These are phyloP conservation scores for Candida easanensis DNA, from an alignment of 805 yeast genomes.

Conservation along the genomic window DNA sequence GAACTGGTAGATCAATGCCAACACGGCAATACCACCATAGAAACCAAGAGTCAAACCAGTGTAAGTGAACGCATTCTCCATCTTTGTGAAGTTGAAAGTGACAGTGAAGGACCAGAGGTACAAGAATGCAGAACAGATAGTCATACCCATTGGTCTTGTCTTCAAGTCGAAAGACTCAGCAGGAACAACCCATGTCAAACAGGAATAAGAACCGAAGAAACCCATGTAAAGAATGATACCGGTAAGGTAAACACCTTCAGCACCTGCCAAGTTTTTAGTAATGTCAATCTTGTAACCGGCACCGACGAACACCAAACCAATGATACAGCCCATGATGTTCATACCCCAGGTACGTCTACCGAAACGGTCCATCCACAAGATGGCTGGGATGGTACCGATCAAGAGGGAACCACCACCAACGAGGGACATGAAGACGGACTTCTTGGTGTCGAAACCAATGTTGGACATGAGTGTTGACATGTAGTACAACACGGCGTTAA, in stretches of 20 bases:
- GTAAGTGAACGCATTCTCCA: slow-evolving; percentile 55
- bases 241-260: slow-evolving; percentile 58
- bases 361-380: slow-evolving; percentile 52
- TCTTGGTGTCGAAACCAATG: slow-evolving; percentile 51
- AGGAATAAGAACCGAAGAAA: slow-evolving; percentile 65
- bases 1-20: slow-evolving; percentile 52
- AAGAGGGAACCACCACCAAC: slow-evolving; percentile 66
- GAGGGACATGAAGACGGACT: slow-evolving; percentile 62
- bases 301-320: slow-evolving; percentile 61
- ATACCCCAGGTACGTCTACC: slow-evolving; percentile 61
- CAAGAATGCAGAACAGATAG: slow-evolving; percentile 51
- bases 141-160: slow-evolving; percentile 64
- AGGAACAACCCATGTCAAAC: slow-evolving; percentile 68
- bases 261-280: slow-evolving; percentile 40
- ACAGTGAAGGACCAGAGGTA: slow-evolving; percentile 63
- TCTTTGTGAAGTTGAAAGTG: slow-evolving; percentile 58
- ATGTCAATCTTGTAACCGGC: slow-evolving; percentile 46
- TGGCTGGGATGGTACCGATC: slow-evolving; percentile 65
- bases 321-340: slow-evolving; percentile 54
- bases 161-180: slow-evolving; percentile 60
- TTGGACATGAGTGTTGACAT: slow-evolving; percentile 54
- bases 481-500: slow-evolving; percentile 64
- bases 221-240: slow-evolving; percentile 64
- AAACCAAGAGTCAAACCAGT: slow-evolving; percentile 65
- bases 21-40: slow-evolving; percentile 63